Base-by-base conservation (phyloP, 2,329 filamentous ascomycete genomes). In the Colletotrichum spaethianum region DNA sequence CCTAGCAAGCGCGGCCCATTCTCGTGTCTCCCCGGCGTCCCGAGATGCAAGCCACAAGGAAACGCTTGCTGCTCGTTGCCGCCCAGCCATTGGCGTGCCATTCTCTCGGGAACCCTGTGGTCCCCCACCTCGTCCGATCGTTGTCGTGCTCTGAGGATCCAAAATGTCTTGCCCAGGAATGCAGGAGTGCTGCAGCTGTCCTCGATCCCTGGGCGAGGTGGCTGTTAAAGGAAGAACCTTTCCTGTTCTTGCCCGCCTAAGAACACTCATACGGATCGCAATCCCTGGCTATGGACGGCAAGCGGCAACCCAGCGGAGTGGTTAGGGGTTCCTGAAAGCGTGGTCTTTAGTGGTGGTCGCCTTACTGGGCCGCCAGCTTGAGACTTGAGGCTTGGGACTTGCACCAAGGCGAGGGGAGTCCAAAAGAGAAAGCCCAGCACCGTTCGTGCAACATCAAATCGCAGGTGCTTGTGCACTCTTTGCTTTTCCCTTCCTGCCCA, bases 141-240 rank as follows among this genome's bases (percentile, higher is more conserved):
- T 57, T 23, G 36, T 20, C 33, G n/a, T 63, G 14, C 11, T 44
- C 2, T 20, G 48, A 38, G 23, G 12, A 38, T 52, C 60, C 31
- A n/a, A n/a, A 20, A 44, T 72, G 70, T 72, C 70, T 64, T 64
- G 53, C 53, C 60, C 38, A 59, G 65, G 66, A 62, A 53, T 70
- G 65, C 59, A 72, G 66, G 53, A 63, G 44, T 55, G 36, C 50
- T 28, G 57, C 65, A 12, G 65, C 36, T 5, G 28, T 5, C 12
- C 12, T 40, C n/a, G 26, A n/a, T 50, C 31, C 44, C 36, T 55
- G 6, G 38, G 48, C 12, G 44, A 64, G 60, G 60, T 55, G 20
- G 20, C 46, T 36, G 40, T 60, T 72, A 50, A 64, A 64, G 52
- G 53, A 60, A 28, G 36, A 36, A 48, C 26, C 40, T 14, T 70